Base-by-base conservation (phyloP, 2,329 filamentous ascomycete genomes). In the Geosmithia putterillii region DNA sequence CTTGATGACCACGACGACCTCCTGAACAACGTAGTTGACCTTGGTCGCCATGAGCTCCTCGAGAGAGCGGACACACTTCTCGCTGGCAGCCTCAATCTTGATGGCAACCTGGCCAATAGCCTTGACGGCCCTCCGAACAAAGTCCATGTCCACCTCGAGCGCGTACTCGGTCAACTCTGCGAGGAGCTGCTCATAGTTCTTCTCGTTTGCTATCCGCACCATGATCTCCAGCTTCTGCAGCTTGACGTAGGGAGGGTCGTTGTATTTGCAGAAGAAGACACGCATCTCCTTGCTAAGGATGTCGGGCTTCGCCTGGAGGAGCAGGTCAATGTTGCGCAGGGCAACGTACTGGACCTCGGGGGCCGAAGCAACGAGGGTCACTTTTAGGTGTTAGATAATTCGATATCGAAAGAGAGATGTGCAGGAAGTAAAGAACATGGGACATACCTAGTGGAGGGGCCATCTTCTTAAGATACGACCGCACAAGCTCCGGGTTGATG, bases 211-310 rank as follows among this genome's bases (percentile, higher is more conserved):
- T 79, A 98, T 96, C 62, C 92, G 82, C 40, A 98, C 90, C 92
- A 98, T 96, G 49, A 96, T 96, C 60, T 98, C 92, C 41, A 98
- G 76, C 60, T 98, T 98, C 59, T 95, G 85, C 47, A 98, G 79
- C 64, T 98, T 98, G 55, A 98, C 81, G 60, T 98, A 98, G 19
- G 88, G 88, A 2, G 92, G 90, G 54, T 98, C 92, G 59, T 96
- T 96, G 69, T 98, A 98, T 67, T 98, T 98, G 81, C 92, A 98
- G 69, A 98, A 98, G 69, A 98, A 98, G 8, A 98, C 92, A 38
- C 92, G 80, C 56, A 98, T 79, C 63, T 98, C 92, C 63, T 96
- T 96, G 71, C 86, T 94, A 9, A 98, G 73, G 44, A 98, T 95
- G 52, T 95, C 89, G 10, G 92, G 88, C 62, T 95, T 90, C 53